phyloP scores from a whole-genome alignment of 306 rosid genomes.

The Echinosophora koreensis region DNA sequence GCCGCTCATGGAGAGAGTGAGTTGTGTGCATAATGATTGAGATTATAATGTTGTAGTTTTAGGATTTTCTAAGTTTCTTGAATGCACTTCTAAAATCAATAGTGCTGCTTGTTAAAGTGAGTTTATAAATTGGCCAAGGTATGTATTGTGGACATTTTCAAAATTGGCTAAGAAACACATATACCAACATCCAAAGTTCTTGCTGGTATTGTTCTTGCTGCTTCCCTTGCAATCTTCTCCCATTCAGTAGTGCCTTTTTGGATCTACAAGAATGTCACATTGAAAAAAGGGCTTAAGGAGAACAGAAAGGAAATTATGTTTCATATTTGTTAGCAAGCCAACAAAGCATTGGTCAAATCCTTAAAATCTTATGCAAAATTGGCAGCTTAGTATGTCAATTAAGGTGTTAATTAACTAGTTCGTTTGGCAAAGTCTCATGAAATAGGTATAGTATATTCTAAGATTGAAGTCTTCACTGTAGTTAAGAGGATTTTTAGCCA shows the following conservation, averaged over 20 bases:
- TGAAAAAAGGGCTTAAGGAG: neutral
- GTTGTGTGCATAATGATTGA: neutral
- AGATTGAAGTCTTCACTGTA: neutral
- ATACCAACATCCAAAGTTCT: too few relatives aligned
- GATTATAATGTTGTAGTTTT: conserved; percentile 1
- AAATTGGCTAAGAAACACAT: too few relatives aligned
- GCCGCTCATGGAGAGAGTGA: too few relatives aligned
- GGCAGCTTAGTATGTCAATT: neutral
- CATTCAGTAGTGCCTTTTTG: conserved; percentile 67
- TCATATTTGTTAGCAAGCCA: neutral
- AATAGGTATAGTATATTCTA: neutral
- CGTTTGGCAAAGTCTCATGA: too few relatives aligned
- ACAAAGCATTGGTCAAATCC: conserved; percentile 15
- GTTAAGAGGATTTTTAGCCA: neutral
- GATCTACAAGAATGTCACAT: conserved; percentile 56
- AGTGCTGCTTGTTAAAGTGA: too few relatives aligned
- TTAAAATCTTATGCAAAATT: conserved; percentile 22
- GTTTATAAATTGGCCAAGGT: too few relatives aligned
- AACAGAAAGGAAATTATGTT: neutral
- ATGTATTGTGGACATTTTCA: too few relatives aligned
- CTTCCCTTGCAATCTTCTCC: conserved; percentile 87
- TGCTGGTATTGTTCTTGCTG: conserved; percentile 96
- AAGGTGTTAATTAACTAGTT: neutral
- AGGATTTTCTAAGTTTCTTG: conserved; percentile 1
- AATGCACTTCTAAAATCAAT: too few relatives aligned